phyloP scores from a whole-genome alignment of 345 rosid species.

The Camelina neglecta region DNA sequence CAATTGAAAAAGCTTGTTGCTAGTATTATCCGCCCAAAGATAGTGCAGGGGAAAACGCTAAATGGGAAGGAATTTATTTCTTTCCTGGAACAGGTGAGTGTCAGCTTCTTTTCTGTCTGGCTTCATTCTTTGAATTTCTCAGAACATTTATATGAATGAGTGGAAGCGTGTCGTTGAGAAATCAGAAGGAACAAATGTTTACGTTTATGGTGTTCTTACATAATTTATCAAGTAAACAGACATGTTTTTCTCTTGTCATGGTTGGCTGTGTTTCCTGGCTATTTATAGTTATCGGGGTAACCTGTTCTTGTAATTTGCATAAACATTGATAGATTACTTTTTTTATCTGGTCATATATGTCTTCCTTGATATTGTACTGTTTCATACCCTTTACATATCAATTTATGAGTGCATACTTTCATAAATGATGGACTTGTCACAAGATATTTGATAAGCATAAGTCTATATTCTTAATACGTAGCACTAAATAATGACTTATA shows the following conservation, averaged over 20 bases:
- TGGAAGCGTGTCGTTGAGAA: conserved; percentile 22
- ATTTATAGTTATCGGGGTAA: background rate
- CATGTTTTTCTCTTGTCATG: conserved; percentile 13
- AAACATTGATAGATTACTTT: background rate
- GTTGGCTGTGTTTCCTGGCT: conserved; percentile 19
- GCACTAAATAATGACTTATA: background rate
- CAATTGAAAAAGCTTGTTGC: conserved; percentile 80
- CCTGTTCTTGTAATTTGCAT: background rate
- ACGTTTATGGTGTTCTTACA: conserved; percentile 14
- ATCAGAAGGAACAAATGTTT: background rate
- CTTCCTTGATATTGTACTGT: background rate
- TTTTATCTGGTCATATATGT: background rate
- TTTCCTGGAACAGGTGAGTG: conserved; percentile 86
- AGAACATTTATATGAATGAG: conserved; percentile 2
- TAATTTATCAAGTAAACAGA: background rate
- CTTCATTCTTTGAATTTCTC: background rate
- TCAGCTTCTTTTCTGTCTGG: conserved; percentile 14
- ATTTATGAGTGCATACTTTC: background rate
- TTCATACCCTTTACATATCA: background rate
- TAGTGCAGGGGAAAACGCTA: conserved; percentile 86
- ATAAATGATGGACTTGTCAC: background rate
- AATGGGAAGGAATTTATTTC: conserved; percentile 92
- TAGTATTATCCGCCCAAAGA: conserved; percentile 82
- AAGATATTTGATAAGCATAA: background rate
- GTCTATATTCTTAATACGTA: background rate